phyloP scores from a whole-genome alignment of 225 moss, liverwort and hornwort genomes.

The Bryoerythrophyllum caledonicum region DNA sequence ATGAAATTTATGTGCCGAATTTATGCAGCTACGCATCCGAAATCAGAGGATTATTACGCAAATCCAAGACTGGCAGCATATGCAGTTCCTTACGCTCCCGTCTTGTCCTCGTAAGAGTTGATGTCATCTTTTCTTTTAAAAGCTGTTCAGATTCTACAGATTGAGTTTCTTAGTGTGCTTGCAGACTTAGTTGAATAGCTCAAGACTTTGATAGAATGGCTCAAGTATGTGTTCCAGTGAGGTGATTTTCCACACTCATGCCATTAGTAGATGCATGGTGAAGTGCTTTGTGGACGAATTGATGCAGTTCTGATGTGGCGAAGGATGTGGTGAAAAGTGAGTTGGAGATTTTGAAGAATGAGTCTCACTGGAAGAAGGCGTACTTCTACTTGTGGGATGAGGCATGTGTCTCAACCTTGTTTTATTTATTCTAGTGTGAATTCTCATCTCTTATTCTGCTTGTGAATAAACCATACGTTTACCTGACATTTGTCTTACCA shows the following conservation, averaged over 20 bases:
- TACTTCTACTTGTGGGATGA: slow-evolving; percentile 96
- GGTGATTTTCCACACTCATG: too few species aligned
- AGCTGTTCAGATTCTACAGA: background rate
- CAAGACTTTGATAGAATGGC: too few species aligned
- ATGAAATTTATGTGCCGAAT: slow-evolving; percentile 12
- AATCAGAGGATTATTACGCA: slow-evolving; percentile 71
- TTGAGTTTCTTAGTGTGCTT: too few species aligned
- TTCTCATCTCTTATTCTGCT: background rate
- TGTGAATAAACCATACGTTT: background rate
- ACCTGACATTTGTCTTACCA: slow-evolving; percentile 36
- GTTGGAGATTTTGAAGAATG: slow-evolving; percentile 65
- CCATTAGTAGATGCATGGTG: background rate
- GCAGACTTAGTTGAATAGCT: too few species aligned
- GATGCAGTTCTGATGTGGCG: slow-evolving; percentile 68
- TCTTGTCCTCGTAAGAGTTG: slow-evolving; percentile 67
- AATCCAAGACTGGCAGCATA: slow-evolving; percentile 86
- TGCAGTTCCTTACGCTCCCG: slow-evolving; percentile 80
- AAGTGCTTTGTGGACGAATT: slow-evolving; percentile 17
- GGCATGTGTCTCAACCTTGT: slow-evolving; percentile 50
- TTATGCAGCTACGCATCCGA: slow-evolving; percentile 74
- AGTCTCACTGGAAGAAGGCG: slow-evolving; percentile 81
- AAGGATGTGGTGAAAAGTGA: slow-evolving; percentile 72
- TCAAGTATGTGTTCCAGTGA: too few species aligned
- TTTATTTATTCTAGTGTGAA: background rate
- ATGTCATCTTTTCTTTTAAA: slow-evolving; percentile 1